Evolutionary conservation across 2,329 filamentous ascomycete species (phyloP).

Genomic region (Penicillium sp.): DNA sequence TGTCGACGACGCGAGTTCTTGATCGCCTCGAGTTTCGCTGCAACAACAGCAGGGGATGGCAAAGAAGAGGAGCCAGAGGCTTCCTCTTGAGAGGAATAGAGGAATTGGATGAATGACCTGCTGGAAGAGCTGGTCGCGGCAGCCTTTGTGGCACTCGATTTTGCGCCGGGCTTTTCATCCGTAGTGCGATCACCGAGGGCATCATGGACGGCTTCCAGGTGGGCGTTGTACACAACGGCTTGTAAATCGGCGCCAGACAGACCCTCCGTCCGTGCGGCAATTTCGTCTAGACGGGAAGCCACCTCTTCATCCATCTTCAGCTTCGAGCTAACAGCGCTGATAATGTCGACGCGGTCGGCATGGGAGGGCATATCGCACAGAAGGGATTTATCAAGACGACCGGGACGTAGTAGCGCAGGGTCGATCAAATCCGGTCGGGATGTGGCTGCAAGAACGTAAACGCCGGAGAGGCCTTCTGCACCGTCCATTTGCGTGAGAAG

Average conservation of each 20-base stretch:
- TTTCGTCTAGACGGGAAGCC: constrained; percentile 66
- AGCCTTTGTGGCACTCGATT: constrained; percentile 32
- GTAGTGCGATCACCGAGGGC: constrained; percentile 66
- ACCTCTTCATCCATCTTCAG: constrained; percentile 74
- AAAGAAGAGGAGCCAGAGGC: constrained; percentile 62
- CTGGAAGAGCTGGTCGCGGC: constrained; percentile 40
- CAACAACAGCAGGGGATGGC: constrained; percentile 78
- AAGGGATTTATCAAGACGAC: constrained; percentile 89
- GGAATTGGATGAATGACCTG: constrained; percentile 75
- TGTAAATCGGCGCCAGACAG: constrained; percentile 95
- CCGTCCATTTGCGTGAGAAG: constrained; percentile 98
- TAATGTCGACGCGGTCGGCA: constrained; percentile 85
- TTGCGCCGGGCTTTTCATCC: constrained; percentile 46
- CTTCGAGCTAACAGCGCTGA: constrained; percentile 80
- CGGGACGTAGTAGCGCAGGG: constrained; percentile 86
- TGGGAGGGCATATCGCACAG: constrained; percentile 84
- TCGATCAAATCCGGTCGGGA: constrained; percentile 94
- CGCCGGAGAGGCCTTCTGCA: constrained; percentile 89
- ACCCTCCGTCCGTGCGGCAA: constrained; percentile 80
- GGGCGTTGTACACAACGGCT: constrained; percentile 92
- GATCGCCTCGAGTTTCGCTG: constrained; percentile 80
- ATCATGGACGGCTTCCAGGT: constrained; percentile 95
- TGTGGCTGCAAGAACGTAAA: constrained; percentile 95
- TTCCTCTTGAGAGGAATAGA: constrained; percentile 66
- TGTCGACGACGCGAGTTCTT: constrained; percentile 70